phyloP scores from a whole-genome alignment of 495 filamentous ascomycete genomes.

The Sphaerosporella brunnea region DNA sequence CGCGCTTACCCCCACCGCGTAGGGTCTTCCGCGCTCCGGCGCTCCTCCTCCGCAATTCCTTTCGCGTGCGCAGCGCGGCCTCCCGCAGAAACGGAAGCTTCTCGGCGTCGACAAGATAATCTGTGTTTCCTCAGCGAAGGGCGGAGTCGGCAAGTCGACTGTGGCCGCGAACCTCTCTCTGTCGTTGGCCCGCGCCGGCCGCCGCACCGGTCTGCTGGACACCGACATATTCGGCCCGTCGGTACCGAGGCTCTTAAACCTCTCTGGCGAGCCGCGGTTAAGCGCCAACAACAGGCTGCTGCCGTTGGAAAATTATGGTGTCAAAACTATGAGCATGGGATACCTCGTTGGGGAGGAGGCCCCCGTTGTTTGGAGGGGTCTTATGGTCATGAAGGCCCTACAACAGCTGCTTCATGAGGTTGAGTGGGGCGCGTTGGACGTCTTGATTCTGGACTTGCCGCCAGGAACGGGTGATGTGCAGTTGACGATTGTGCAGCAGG shows the following conservation, averaged over 20 bases:
- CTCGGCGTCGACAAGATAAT: slow-evolving; percentile 69
- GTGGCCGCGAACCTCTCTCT: slow-evolving; percentile 87
- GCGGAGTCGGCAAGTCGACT: slow-evolving; percentile 90
- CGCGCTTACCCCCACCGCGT: background rate
- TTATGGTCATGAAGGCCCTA: slow-evolving; percentile 95
- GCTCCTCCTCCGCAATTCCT: slow-evolving; percentile 49
- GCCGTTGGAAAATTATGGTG: slow-evolving; percentile 83
- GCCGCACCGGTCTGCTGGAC: slow-evolving; percentile 73
- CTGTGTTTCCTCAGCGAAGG: slow-evolving; percentile 88
- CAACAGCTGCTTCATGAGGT: slow-evolving; percentile 90
- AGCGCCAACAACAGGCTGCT: slow-evolving; percentile 35
- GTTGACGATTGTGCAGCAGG: slow-evolving; percentile 79
- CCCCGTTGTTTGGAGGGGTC: slow-evolving; percentile 85
- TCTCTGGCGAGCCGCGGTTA: slow-evolving; percentile 54
- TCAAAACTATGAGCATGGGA: slow-evolving; percentile 97
- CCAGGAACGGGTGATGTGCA: slow-evolving; percentile 92
- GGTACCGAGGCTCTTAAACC: slow-evolving; percentile 73
- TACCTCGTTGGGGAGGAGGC: slow-evolving; percentile 64
- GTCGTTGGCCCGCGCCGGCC: slow-evolving; percentile 60
- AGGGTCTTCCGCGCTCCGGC: slow-evolving; percentile 54
- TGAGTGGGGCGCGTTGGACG: slow-evolving; percentile 68
- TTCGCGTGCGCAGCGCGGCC: slow-evolving; percentile 59
- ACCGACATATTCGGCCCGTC: slow-evolving; percentile 94
- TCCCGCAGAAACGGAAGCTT: slow-evolving; percentile 65
- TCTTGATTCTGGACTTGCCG: slow-evolving; percentile 79